These are phyloP conservation scores for Petunia axillaris DNA, from an alignment of 257 asterid genomes.

Conservation along the genomic window DNA sequence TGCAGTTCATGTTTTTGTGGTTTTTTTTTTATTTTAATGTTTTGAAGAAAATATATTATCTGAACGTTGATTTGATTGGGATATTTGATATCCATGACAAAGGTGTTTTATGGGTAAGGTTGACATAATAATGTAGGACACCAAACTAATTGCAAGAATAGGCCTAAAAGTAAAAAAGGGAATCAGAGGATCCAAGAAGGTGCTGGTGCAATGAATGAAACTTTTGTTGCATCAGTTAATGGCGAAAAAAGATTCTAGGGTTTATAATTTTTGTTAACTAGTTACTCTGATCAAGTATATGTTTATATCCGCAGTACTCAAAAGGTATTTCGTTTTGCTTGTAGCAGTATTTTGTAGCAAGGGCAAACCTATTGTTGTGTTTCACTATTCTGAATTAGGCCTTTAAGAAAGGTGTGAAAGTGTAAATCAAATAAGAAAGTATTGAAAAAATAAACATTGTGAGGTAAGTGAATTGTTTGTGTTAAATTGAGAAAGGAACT, in stretches of 20 bases:
- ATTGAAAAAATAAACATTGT: background rate
- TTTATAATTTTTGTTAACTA: background rate
- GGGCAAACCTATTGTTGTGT: too few species aligned
- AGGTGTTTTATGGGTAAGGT: background rate
- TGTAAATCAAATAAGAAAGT: background rate
- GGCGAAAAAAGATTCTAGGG: background rate
- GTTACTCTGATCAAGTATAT: background rate
- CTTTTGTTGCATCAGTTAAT: conserved; percentile 15
- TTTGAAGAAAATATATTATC: background rate
- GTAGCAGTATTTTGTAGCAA: background rate
- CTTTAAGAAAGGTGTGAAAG: background rate
- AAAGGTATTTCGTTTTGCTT: background rate
- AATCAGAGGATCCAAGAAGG: background rate
- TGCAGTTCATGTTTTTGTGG: background rate
- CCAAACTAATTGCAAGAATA: background rate
- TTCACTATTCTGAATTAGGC: conserved; percentile 1
- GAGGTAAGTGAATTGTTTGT: too few species aligned
- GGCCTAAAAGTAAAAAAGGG: background rate
- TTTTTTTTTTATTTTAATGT: too few species aligned
- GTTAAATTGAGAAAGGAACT: background rate
- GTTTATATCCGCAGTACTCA: background rate
- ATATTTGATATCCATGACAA: background rate
- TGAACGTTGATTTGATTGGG: conserved; percentile 9
- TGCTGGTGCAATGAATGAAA: too few species aligned
- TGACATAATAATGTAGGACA: background rate